phyloP scores from a whole-genome alignment of 1,139 yeast species.

The Scheffersomyces segobiensis region DNA sequence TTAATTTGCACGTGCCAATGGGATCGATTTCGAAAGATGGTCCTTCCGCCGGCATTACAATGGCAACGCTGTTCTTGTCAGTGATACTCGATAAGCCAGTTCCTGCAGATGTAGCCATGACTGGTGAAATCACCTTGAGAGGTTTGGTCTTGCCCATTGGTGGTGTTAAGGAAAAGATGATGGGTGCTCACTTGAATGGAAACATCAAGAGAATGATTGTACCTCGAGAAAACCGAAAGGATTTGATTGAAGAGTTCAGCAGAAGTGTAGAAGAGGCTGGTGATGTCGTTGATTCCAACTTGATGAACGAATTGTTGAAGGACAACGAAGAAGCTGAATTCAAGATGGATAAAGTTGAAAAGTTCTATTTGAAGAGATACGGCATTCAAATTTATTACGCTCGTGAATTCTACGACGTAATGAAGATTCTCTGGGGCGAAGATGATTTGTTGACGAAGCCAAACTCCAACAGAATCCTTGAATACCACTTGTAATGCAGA shows the following conservation, averaged over 20 bases:
- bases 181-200: slow-evolving; percentile 81
- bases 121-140: slow-evolving; percentile 87
- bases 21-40: slow-evolving; percentile 91
- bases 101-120: slow-evolving; percentile 77
- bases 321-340: slow-evolving; percentile 35
- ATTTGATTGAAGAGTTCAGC: slow-evolving; percentile 61
- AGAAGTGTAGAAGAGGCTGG: slow-evolving; percentile 36
- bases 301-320: slow-evolving; percentile 35
- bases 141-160: slow-evolving; percentile 90
- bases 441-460: slow-evolving; percentile 31
- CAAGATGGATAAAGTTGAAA: slow-evolving; percentile 45
- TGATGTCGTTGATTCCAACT: slow-evolving; percentile 9
- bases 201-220: slow-evolving; percentile 59
- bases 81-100: slow-evolving; percentile 68
- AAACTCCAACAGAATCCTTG: slow-evolving; percentile 33
- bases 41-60: slow-evolving; percentile 91
- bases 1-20: slow-evolving; percentile 87
- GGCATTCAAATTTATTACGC: slow-evolving; percentile 66
- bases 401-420: slow-evolving; percentile 76
- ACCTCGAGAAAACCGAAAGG: slow-evolving; percentile 71
- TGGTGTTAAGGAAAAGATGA: slow-evolving; percentile 79
- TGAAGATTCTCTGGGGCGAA: slow-evolving; percentile 66
- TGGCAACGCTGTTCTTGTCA: slow-evolving; percentile 79
- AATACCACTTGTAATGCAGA: slow-evolving; percentile 33
- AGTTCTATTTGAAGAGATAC: slow-evolving; percentile 47